phyloP scores from a whole-genome alignment of 2,329 filamentous ascomycete species.

The Aspergillus alliaceus region DNA sequence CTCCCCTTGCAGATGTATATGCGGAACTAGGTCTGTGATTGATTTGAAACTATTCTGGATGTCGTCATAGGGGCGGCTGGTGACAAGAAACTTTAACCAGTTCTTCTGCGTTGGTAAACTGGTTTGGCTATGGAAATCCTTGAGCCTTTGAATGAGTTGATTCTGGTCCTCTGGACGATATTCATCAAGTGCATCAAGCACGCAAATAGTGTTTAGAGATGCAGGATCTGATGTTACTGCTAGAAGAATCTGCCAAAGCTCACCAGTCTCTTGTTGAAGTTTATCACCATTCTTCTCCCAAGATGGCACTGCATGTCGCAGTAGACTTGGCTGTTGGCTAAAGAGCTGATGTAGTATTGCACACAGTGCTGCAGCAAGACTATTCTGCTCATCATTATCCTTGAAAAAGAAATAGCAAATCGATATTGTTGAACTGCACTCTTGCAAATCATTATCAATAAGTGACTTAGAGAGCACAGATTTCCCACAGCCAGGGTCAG shows the following conservation, averaged over 20 bases:
- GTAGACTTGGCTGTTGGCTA: conserved; percentile 20
- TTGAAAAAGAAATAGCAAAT: conserved; percentile 44
- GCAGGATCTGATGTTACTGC: neutral
- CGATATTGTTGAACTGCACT: conserved; percentile 7
- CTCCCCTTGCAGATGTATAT: conserved; percentile 14
- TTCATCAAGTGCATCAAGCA: conserved; percentile 22
- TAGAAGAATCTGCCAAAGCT: conserved; percentile 18
- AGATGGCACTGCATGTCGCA: conserved; percentile 18
- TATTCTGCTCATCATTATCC: conserved; percentile 36
- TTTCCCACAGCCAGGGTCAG: conserved; percentile 44
- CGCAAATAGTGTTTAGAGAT: conserved; percentile 10
- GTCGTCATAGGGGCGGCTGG: conserved; percentile 19
- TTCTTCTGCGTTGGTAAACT: neutral
- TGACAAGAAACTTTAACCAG: conserved; percentile 20
- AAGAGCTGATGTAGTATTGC: conserved; percentile 42
- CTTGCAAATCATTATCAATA: conserved; percentile 29
- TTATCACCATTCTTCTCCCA: conserved; percentile 21
- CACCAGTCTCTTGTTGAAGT: conserved; percentile 11
- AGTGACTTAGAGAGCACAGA: conserved; percentile 39
- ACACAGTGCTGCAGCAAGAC: conserved; percentile 30
- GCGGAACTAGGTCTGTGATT: conserved; percentile 3
- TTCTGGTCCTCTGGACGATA: conserved; percentile 3
- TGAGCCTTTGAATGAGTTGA: conserved; percentile 10
- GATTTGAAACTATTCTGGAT: conserved; percentile 8
- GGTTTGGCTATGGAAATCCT: neutral